Percentiles rank a stretch among this genome's conserved stretches.
These are phyloP conservation scores for Akanthomyces uredinophilus DNA, from an alignment of 2,329 filamentous ascomycete species.

Conservation along the genomic window DNA sequence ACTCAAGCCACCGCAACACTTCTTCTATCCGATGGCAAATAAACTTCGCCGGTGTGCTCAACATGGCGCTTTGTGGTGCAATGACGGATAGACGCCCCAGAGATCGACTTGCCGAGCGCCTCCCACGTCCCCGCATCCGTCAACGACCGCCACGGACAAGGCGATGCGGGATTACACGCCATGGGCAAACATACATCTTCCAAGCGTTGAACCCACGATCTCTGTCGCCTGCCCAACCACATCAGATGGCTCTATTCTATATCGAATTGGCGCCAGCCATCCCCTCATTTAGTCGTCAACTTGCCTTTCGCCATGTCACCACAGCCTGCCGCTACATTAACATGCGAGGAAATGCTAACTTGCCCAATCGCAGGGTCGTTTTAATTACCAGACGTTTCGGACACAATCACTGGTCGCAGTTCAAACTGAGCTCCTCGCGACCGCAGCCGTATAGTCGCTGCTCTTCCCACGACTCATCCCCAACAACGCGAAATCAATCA, in stretches of 20 bases:
- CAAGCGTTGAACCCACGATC: not conserved
- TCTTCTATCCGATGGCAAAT: not conserved
- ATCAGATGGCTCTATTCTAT: not conserved
- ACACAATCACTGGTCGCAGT: not conserved
- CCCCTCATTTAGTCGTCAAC: not conserved
- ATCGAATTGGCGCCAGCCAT: not conserved
- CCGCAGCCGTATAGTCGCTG: not conserved
- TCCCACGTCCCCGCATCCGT: not conserved
- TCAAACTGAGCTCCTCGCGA: not conserved
- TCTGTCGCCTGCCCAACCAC: not conserved
- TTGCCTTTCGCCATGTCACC: not conserved
- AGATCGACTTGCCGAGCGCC: not conserved
- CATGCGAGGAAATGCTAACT: not conserved
- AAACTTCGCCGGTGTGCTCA: not conserved
- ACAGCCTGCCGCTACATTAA: not conserved
- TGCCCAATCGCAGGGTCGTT: not conserved
- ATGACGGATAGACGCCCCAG: not conserved
- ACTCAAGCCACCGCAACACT: not conserved
- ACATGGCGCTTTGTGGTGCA: not conserved
- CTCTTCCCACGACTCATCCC: not conserved
- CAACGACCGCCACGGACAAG: not conserved
- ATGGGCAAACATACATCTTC: not conserved
- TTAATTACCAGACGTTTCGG: not conserved
- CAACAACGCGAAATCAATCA: conserved; percentile 28
- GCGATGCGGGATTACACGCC: conserved; percentile 8